Evolutionary conservation across 768 basidiomycete species (phyloP), one percentile per base, ranked within the genome.

Genomic region (Macrocybe gigantea): DNA sequence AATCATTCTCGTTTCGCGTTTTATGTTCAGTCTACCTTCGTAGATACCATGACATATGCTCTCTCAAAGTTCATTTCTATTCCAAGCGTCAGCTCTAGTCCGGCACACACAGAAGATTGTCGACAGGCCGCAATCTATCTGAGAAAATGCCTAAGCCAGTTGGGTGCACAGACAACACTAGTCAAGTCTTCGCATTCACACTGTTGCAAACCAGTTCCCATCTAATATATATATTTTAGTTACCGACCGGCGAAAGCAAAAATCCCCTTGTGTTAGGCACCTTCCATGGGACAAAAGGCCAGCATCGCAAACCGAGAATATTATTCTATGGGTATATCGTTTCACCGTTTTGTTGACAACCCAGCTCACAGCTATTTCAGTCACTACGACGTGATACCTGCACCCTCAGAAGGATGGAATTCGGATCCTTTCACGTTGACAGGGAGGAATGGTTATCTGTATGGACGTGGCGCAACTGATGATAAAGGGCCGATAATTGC

Each of bases 401-500:
- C 93, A 0, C 82, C 80, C 0, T 64, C 70, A 7, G 70, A 78
- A 5, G 80, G 83, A 9, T 97, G 95, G 95, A 66, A 74, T 14
- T 83, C 85, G 1, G 83, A 92, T 49, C 95, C 96, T 0, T 99
- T 92, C 68, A 72, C 68, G 6, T 66, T 97, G 52, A 78, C 78
- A 0, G 93, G 93, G 2, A 77, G 82, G 8, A 93, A 97, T 56
- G 93, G 93, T 0, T 93, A 88, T 59, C 69, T 94, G 0, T 93
- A 93, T 57, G 95, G 94, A 14, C 82, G 89, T 39, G 92, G 96
- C 3, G 86, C 89, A 1, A 88, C 90, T 1, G 96, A 99, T 57
- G 84, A 99, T 71, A 98, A 99, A 60, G 96, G 95, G 0, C 96
- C 96, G 0, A 85, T 96, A 40, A 75, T 98, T 51, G 93, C 94